Conservation (phyloP, 1,139 yeast species). For the Pneumocystis oryctolagi region DNA sequence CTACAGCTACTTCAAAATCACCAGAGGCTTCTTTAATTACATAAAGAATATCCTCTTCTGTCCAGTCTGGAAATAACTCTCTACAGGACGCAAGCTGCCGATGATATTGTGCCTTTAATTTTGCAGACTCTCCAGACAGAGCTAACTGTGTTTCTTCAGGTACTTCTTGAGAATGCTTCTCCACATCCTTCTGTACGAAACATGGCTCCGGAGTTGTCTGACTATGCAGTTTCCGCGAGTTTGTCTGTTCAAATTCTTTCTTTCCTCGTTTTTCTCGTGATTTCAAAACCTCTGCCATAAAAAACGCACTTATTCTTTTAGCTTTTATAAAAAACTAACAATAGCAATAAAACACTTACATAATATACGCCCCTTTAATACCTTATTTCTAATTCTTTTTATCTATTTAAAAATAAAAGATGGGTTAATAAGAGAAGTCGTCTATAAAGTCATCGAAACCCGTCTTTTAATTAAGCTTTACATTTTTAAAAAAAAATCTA, state of each 20-base stretch:
- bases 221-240: background rate
- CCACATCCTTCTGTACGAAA: no score
- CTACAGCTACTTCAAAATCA: slow-evolving; percentile 67
- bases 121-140: background rate
- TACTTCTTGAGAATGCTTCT: background rate
- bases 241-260: background rate
- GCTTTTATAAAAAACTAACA: background rate
- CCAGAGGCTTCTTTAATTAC: slow-evolving; percentile 59
- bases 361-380: background rate
- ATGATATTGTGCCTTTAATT: slow-evolving; percentile 19
- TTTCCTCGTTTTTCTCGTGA: background rate
- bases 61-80: slow-evolving; percentile 94
- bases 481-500: background rate
- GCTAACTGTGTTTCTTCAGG: background rate
- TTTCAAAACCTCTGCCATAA: background rate
- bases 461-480: background rate
- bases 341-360: background rate
- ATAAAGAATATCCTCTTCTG: slow-evolving; percentile 62
- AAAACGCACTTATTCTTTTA: background rate
- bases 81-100: slow-evolving; percentile 44
- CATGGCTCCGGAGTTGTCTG: background rate
- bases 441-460: background rate
- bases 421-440: background rate
- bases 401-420: background rate
- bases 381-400: background rate